These are phyloP conservation scores for Raphanus hybrid DNA, from an alignment of 441 rosid genomes.

Conservation along the genomic window DNA sequence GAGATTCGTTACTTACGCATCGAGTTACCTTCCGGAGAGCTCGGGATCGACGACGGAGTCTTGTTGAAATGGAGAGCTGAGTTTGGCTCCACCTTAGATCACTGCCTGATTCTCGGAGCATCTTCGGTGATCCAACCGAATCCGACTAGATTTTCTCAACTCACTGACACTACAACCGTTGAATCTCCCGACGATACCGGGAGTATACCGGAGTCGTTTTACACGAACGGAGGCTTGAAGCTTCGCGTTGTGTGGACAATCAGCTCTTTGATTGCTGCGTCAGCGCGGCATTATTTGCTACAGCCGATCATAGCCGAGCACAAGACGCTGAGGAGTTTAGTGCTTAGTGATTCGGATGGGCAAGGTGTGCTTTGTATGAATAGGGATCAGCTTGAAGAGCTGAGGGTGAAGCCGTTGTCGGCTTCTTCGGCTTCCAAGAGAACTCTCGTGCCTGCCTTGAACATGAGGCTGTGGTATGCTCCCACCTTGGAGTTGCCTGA, in stretches of 20 bases:
- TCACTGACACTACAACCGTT: slow-evolving; percentile 16
- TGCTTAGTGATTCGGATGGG: slow-evolving; percentile 81
- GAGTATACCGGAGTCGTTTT: slow-evolving; percentile 90
- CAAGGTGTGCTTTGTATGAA: slow-evolving; percentile 95
- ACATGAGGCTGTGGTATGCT: slow-evolving; percentile 95
- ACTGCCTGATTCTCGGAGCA: slow-evolving; percentile 87
- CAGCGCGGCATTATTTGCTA: slow-evolving; percentile 85
- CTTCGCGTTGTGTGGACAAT: slow-evolving; percentile 95
- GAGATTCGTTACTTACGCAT: slow-evolving; percentile 84
- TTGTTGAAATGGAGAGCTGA: slow-evolving; percentile 88
- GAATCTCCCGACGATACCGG: slow-evolving; percentile 65
- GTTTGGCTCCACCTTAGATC: slow-evolving; percentile 90
- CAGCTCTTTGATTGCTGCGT: slow-evolving; percentile 89
- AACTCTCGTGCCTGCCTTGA: slow-evolving; percentile 86
- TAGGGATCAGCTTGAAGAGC: slow-evolving; percentile 28
- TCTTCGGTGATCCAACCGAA: slow-evolving; percentile 51
- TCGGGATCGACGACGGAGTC: slow-evolving; percentile 82
- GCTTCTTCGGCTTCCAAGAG: slow-evolving; percentile 90
- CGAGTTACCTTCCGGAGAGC: slow-evolving; percentile 81
- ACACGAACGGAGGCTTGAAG: slow-evolving; percentile 88
- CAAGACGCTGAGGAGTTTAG: slow-evolving; percentile 49
- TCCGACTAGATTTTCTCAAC: slow-evolving; percentile 30
- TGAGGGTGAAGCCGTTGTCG: slow-evolving; percentile 78
- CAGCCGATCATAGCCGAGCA: slow-evolving; percentile 74
- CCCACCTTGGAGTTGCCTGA: slow-evolving; percentile 79